Conservation (phyloP, 1,284 basidiomycete genomes). For the Sporisorium reilianum region DNA sequence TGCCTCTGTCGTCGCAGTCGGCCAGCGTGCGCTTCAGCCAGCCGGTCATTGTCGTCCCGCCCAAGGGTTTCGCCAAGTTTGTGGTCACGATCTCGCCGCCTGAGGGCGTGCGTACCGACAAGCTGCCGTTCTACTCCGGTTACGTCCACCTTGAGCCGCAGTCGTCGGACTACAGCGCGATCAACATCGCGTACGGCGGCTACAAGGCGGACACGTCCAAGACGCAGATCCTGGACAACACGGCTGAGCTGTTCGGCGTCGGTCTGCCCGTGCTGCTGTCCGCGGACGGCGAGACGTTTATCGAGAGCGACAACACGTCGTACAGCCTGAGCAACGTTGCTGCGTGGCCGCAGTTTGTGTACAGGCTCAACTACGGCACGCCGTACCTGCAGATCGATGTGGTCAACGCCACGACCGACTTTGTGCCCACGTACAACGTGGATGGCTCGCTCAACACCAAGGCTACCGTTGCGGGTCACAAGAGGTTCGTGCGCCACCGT, state of each 20-base stretch:
- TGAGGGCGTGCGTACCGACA: conserved; percentile 71
- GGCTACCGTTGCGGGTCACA: conserved; percentile 25
- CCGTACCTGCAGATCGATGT: conserved; percentile 45
- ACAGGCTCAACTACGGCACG: conserved; percentile 48
- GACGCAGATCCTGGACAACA: conserved; percentile 50
- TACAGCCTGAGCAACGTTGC: conserved; percentile 39
- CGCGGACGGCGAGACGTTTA: conserved; percentile 33
- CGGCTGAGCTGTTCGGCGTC: conserved; percentile 42
- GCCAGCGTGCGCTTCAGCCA: conserved; percentile 72
- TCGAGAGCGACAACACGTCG: conserved; percentile 31
- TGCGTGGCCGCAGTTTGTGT: conserved; percentile 43
- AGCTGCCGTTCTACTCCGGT: conserved; percentile 76
- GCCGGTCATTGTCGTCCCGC: conserved; percentile 68
- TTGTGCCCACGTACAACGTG: conserved; percentile 42
- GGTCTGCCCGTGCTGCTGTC: conserved; percentile 42
- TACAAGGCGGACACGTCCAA: conserved; percentile 42
- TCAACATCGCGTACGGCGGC: conserved; percentile 53
- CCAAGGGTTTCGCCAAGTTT: conserved; percentile 67
- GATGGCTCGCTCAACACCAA: conserved; percentile 24
- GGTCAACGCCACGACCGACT: conserved; percentile 36
- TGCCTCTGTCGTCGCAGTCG: conserved; percentile 72
- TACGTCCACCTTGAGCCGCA: conserved; percentile 73
- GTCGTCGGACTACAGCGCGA: conserved; percentile 27
- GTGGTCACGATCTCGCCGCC: conserved; percentile 71
- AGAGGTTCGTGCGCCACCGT: conserved; percentile 36